phyloP scores from a whole-genome alignment of 805 yeast species.

The Yarrowia sp. region DNA sequence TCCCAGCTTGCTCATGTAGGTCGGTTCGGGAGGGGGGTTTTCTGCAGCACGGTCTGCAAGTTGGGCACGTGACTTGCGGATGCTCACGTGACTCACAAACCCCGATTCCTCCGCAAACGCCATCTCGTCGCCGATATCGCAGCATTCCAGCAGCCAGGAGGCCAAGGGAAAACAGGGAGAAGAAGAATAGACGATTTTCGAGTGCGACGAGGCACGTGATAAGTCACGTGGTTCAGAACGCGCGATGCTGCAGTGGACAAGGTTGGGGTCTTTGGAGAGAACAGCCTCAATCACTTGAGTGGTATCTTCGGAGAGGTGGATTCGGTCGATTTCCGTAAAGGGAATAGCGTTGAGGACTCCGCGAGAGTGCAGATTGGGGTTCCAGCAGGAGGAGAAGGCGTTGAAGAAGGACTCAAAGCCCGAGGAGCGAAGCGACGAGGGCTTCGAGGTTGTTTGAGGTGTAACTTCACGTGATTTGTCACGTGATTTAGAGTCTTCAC shows the following conservation, averaged over 20 bases:
- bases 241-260: slow-evolving; percentile 2
- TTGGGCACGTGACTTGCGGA: slow-evolving; percentile 9
- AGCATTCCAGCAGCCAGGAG: slow-evolving; percentile 13
- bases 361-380: slow-evolving; percentile 27
- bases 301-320: slow-evolving; percentile 30
- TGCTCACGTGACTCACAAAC: slow-evolving; percentile 16
- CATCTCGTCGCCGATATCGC: slow-evolving; percentile 12
- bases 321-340: slow-evolving; percentile 29
- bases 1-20: background rate
- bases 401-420: slow-evolving; percentile 30
- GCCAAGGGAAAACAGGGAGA: background rate
- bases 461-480: background rate
- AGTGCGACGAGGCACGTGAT: background rate
- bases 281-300: slow-evolving; percentile 13
- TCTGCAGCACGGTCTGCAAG: background rate
- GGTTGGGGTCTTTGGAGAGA: background rate
- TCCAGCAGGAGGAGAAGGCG: slow-evolving; percentile 32
- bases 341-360: slow-evolving; percentile 29
- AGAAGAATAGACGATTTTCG: slow-evolving; percentile 16
- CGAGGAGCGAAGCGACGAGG: background rate
- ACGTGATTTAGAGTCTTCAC: background rate
- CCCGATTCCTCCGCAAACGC: slow-evolving; percentile 8
- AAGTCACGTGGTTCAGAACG: slow-evolving; percentile 5
- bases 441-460: background rate
- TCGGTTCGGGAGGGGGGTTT: background rate